Conservation (phyloP, 805 yeast species). For the Yamadazyma takamatsuzukensis region DNA sequence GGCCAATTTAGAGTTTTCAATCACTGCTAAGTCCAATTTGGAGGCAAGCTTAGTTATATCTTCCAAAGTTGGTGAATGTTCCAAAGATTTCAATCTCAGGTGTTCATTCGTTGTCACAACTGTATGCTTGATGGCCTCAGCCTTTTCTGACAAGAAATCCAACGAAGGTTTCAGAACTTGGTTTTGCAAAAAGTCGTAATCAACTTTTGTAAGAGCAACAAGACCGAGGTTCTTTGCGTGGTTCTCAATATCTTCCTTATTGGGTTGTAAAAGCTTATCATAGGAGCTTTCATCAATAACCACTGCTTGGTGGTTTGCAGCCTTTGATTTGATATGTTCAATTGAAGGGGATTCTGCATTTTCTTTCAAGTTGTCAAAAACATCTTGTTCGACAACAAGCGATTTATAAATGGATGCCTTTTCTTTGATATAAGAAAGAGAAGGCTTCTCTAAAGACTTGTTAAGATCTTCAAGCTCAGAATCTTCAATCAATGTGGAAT, state of each 20-base stretch:
- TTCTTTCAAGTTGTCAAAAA: not conserved
- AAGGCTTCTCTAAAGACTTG: slow-evolving; percentile 12
- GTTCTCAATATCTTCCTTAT: slow-evolving; percentile 13
- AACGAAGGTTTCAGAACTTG: slow-evolving; percentile 16
- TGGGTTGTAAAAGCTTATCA: slow-evolving; percentile 9
- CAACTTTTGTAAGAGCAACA: slow-evolving; percentile 2
- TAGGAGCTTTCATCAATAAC: slow-evolving; percentile 13
- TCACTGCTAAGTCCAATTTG: slow-evolving; percentile 7
- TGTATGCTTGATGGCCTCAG: slow-evolving; percentile 10
- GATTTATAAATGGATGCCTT: slow-evolving; percentile 9
- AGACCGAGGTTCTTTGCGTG: slow-evolving; percentile 12
- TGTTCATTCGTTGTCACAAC: slow-evolving; percentile 9
- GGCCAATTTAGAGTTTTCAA: slow-evolving; percentile 1
- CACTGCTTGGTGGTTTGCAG: slow-evolving; percentile 8
- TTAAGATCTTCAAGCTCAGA: not conserved
- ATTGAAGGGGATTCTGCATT: slow-evolving; percentile 9
- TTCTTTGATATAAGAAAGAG: slow-evolving; percentile 12
- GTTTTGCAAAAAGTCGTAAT: slow-evolving; percentile 6
- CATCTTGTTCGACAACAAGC: slow-evolving; percentile 6
- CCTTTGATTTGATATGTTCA: slow-evolving; percentile 17
- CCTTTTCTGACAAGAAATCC: slow-evolving; percentile 22
- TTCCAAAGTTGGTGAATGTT: slow-evolving; percentile 12
- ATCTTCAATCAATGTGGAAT: slow-evolving; percentile 7
- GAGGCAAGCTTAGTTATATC: slow-evolving; percentile 5
- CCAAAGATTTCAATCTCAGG: slow-evolving; percentile 2